These are phyloP conservation scores for Russula ochroleuca DNA, from an alignment of 768 basidiomycete genomes.

Conservation along the genomic window DNA sequence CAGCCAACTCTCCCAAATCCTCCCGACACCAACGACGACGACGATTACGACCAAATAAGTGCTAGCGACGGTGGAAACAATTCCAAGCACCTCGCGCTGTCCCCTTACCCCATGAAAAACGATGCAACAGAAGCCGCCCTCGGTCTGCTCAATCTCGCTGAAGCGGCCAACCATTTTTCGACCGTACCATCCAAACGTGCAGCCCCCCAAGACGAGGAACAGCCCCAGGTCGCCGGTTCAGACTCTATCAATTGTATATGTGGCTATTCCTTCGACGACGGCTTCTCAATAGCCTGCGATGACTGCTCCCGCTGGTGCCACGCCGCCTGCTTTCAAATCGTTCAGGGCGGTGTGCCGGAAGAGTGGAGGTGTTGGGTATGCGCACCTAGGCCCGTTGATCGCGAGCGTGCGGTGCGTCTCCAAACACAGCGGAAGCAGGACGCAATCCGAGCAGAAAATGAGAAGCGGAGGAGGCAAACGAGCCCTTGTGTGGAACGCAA, in stretches of 20 bases:
- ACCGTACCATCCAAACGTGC: constrained; percentile 43
- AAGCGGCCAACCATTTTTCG: constrained; percentile 35
- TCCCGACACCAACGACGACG: neutral
- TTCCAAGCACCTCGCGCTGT: neutral
- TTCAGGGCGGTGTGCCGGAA: constrained; percentile 58
- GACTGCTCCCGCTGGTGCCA: constrained; percentile 80
- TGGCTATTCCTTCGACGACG: constrained; percentile 68
- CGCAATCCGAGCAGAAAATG: constrained; percentile 28
- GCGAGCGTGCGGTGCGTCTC: constrained; percentile 44
- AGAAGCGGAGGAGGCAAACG: constrained; percentile 33
- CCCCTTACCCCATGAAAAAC: constrained; percentile 38
- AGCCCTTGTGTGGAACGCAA: constrained; percentile 42
- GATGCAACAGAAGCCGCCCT: constrained; percentile 59
- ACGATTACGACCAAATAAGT: constrained; percentile 9
- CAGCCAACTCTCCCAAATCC: neutral
- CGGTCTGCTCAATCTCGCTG: constrained; percentile 50
- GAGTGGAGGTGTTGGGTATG: constrained; percentile 76
- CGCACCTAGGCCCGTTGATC: constrained; percentile 46
- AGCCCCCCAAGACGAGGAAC: constrained; percentile 28
- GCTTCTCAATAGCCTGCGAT: constrained; percentile 84
- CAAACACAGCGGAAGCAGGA: constrained; percentile 41
- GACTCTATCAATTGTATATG: constrained; percentile 72
- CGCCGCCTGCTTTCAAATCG: constrained; percentile 68
- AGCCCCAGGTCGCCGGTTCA: constrained; percentile 27
- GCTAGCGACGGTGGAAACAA: constrained; percentile 9